Evolutionary conservation across 2,329 filamentous ascomycete genomes (phyloP).

Genomic region (Bisporella sp.): DNA sequence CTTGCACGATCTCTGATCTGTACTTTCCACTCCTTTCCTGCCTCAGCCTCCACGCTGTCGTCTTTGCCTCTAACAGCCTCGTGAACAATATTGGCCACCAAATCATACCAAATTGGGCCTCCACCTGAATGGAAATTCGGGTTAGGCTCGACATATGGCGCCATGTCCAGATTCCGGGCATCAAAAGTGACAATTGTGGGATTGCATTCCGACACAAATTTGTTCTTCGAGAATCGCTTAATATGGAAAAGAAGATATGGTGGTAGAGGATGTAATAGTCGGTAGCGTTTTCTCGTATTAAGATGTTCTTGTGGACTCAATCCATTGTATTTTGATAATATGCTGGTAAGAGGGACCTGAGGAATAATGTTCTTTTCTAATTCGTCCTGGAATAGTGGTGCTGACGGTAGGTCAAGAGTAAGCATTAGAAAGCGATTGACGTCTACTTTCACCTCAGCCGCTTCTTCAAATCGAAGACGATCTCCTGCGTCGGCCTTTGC

Average conservation of each 20-base stretch:
- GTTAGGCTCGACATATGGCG: slow-evolving; percentile 86
- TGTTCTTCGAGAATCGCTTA: slow-evolving; percentile 95
- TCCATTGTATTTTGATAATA: slow-evolving; percentile 92
- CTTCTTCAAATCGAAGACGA: slow-evolving; percentile 86
- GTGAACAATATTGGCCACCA: slow-evolving; percentile 90
- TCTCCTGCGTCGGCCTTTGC: slow-evolving; percentile 83
- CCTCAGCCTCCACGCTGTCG: slow-evolving; percentile 80
- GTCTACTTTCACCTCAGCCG: slow-evolving; percentile 71
- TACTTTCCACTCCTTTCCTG: slow-evolving; percentile 89
- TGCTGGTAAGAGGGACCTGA: slow-evolving; percentile 73
- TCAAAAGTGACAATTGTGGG: slow-evolving; percentile 98
- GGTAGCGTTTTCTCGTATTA: slow-evolving; percentile 81
- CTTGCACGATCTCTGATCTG: slow-evolving; percentile 77
- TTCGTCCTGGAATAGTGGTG: slow-evolving; percentile 93
- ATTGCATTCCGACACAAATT: slow-evolving; percentile 93
- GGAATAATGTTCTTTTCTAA: slow-evolving; percentile 95
- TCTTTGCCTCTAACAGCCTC: slow-evolving; percentile 72
- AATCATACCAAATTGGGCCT: slow-evolving; percentile 89
- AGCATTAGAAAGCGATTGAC: slow-evolving; percentile 80
- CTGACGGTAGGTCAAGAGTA: slow-evolving; percentile 84
- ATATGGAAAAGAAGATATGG: slow-evolving; percentile 91
- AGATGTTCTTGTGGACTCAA: slow-evolving; percentile 80
- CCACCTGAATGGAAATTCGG: slow-evolving; percentile 61
- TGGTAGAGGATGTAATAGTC: slow-evolving; percentile 82
- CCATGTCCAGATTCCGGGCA: slow-evolving; percentile 75